Conservation (phyloP, 1,284 basidiomycete species). For the Taiwanofungus camphoratus region DNA sequence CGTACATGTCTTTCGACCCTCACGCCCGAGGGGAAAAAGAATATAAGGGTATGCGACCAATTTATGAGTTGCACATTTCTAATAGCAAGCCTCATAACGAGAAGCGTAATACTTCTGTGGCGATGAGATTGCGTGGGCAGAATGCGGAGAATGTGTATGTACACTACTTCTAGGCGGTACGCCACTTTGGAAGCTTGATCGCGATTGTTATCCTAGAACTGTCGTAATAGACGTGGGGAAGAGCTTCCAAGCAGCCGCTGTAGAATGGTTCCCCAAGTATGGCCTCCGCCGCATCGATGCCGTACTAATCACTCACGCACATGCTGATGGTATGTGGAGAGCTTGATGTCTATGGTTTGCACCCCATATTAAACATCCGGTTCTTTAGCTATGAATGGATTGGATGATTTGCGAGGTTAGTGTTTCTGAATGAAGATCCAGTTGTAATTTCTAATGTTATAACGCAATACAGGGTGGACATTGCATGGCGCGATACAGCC, state of each 20-base stretch:
- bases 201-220: slow-evolving; percentile 36
- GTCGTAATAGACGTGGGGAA: slow-evolving; percentile 80
- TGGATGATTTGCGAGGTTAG: slow-evolving; percentile 75
- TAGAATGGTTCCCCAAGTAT: slow-evolving; percentile 79
- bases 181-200: neutral
- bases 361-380: slow-evolving; percentile 9
- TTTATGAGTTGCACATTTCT: slow-evolving; percentile 1
- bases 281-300: slow-evolving; percentile 71
- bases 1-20: slow-evolving; percentile 65
- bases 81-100: slow-evolving; percentile 3
- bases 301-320: slow-evolving; percentile 73
- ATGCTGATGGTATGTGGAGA: slow-evolving; percentile 62
- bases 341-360: slow-evolving; percentile 2
- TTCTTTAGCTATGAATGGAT: slow-evolving; percentile 69
- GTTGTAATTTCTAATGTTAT: slow-evolving; percentile 7
- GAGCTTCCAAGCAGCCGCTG: slow-evolving; percentile 69
- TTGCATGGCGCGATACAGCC: slow-evolving; percentile 58
- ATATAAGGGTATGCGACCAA: slow-evolving; percentile 40
- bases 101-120: slow-evolving; percentile 65
- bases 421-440: neutral
- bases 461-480: slow-evolving; percentile 60
- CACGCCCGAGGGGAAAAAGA: slow-evolving; percentile 62
- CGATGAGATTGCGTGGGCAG: slow-evolving; percentile 47
- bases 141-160: slow-evolving; percentile 51
- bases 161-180: neutral